Evolutionary conservation across 345 rosid species (phyloP).

Genomic region (Syzygium jambos): DNA sequence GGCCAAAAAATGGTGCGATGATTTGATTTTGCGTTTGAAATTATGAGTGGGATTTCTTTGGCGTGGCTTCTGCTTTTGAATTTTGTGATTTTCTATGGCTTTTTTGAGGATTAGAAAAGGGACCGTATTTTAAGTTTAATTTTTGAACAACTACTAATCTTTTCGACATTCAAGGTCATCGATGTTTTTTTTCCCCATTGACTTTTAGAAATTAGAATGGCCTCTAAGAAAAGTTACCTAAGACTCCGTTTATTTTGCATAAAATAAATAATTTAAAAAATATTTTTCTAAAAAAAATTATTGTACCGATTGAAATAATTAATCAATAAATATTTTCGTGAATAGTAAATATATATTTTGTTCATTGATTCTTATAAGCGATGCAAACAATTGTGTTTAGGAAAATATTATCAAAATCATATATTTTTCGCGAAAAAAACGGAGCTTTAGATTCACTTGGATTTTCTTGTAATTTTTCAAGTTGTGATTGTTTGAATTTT

Average conservation of each 20-base stretch:
- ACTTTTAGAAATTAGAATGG: neutral
- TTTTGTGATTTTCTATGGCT: neutral
- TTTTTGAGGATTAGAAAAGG: neutral
- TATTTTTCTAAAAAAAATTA: rapidly evolving
- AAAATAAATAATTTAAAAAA: too few relatives aligned
- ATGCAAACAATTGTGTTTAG: rapidly evolving
- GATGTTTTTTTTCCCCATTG: too few relatives aligned
- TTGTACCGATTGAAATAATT: too few relatives aligned
- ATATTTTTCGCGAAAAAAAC: too few relatives aligned
- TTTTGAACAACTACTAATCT: neutral
- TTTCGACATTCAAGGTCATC: neutral
- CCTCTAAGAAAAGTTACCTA: neutral
- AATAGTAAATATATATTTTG: too few relatives aligned
- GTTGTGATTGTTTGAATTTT: neutral
- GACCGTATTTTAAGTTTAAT: neutral
- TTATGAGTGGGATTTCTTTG: neutral
- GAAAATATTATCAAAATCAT: too few relatives aligned
- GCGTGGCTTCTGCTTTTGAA: neutral
- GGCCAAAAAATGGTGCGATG: neutral
- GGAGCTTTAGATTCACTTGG: neutral
- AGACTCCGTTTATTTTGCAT: rapidly evolving
- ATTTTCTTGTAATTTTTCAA: neutral
- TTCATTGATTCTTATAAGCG: too few relatives aligned
- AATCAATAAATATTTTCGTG: too few relatives aligned
- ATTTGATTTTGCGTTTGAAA: neutral